phyloP scores from a whole-genome alignment of 768 basidiomycete genomes.

The Russula ochroleuca region DNA sequence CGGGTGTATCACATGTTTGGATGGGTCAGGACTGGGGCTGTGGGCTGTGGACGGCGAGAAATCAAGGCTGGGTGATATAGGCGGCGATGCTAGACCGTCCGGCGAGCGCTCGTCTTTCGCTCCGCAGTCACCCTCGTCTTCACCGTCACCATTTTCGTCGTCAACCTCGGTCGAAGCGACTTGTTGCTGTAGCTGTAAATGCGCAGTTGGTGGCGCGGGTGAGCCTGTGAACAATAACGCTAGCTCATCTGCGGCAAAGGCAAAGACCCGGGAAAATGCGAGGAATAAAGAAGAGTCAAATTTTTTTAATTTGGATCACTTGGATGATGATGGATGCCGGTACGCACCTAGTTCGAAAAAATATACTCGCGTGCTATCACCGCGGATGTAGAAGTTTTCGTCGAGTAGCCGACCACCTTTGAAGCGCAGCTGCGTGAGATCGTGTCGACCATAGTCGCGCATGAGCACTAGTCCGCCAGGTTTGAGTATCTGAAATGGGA shows the following conservation, averaged over 20 bases:
- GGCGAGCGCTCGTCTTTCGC: neutral
- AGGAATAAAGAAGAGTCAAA: neutral
- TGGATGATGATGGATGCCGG: too few species aligned
- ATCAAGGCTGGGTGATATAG: neutral
- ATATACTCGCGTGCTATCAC: constrained; percentile 96
- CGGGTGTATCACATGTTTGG: constrained; percentile 9
- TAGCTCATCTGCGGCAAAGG: constrained; percentile 57
- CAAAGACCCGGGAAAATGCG: neutral
- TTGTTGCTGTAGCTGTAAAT: constrained; percentile 25
- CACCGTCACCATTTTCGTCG: constrained; percentile 29
- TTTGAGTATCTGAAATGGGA: constrained; percentile 67
- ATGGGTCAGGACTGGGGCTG: neutral
- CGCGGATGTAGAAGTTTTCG: constrained; percentile 93
- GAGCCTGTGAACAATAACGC: constrained; percentile 74
- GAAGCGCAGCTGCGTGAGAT: constrained; percentile 92
- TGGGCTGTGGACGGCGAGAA: neutral
- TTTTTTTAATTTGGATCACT: neutral
- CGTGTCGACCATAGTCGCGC: constrained; percentile 93
- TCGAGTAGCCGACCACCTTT: constrained; percentile 82
- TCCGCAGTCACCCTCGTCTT: neutral
- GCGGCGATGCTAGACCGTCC: neutral
- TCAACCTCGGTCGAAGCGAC: constrained; percentile 31
- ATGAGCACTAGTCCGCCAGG: constrained; percentile 81
- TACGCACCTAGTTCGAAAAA: constrained; percentile 81
- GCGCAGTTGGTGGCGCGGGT: constrained; percentile 37